Evolutionary conservation across 192 early-diverging fungal genomes (phyloP), one percentile per base, ranked within the genome.

Genomic region (Backusella morwellensis): DNA sequence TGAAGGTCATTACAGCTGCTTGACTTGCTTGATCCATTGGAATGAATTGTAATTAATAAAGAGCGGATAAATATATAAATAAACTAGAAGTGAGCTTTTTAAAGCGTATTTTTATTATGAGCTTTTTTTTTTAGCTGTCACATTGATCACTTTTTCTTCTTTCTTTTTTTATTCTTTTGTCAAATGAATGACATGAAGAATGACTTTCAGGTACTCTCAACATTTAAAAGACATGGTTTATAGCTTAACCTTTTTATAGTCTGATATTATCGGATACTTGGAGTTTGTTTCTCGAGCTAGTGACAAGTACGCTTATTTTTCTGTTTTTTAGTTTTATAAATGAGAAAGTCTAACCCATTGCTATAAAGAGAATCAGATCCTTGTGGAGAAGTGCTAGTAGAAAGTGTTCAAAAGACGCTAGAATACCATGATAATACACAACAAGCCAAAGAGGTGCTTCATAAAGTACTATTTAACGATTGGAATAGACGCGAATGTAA

Each of bases 1-100:
- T 54, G 68, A 76, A 82, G 35, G 14, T 35, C 23, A 82, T 42
- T 29, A 82, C 77, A 21, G 7, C 35, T 36, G 36, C 15, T 56
- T 52, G 40, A 36, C 32, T 54, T 11, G 32, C 35, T 50, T 56
- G 23, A 23, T 77, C 59, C 75, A 80, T 75, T 14, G 40, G 42
- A 19, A 41, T 63, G 26, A 66, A 19, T 34, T 19, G 66, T 26
- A 26, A 2, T 29, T 66, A 34, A 12, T 67, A 40, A 38, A 72
- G 29, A 26, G 17, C 6, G 14, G 9, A 47, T 35, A 26, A 67
- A n/a, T n/a, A n/a, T n/a, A 29, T 29, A 29, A 29, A 29, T 29
- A 29, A 29, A 29, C 29, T 3, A 68, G 35, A 35, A 23, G 23
- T 59, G 7, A 68, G 8, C 32, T 19, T 35, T 68, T 34, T 15